Base-by-base conservation (phyloP, 306 rosid genomes). In the Cicer cuneatum region DNA sequence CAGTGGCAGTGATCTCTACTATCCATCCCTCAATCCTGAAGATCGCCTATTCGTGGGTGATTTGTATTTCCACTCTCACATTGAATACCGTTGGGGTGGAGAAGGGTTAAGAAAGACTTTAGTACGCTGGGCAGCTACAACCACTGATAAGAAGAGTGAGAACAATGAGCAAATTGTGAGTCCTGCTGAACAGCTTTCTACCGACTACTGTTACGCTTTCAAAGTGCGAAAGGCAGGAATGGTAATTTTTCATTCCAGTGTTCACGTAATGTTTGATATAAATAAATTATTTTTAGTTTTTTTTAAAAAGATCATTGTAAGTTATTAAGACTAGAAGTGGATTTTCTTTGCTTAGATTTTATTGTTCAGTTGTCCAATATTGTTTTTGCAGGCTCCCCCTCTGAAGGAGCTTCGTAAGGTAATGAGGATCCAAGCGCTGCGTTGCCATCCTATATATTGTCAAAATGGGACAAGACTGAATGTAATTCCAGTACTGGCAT, bases 81-180 rank as follows among this genome's bases (percentile, higher is more conserved):
- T 95, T 37, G 99, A 95, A 76, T 87, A 90, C 76, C 95, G 91
- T 56, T 95, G 99, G 99, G 99, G 99, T 16, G 98, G 98, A 80
- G 99, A 95, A 82, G 99, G 99, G 33, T 83, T 95, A 83, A 90
- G 99, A 81, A 95, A 95, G 85, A 89, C 97, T 52, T 80, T 95
- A 71, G 78, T 95, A 73, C 97, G 97, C 42, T 95, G 98, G 98
- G 96, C 90, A 60, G 40, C 81, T 69, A 86, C 96, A 42, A 52
- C 87, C 53, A 81, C 81, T 68, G 92, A 86, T 69, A 92, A 77
- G 85, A 88, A 85, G 87, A 52, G 77, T 74, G 87, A 57, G 51
- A 80, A 35, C 29, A 81, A 13, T 12, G 90, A 84, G 74, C 89
- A 87, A 66, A 75, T 89, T 76, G 89, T 92, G 73, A 60, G 78